These are phyloP conservation scores for Mycena maculata DNA, from an alignment of 768 basidiomycete genomes.

Conservation along the genomic window DNA sequence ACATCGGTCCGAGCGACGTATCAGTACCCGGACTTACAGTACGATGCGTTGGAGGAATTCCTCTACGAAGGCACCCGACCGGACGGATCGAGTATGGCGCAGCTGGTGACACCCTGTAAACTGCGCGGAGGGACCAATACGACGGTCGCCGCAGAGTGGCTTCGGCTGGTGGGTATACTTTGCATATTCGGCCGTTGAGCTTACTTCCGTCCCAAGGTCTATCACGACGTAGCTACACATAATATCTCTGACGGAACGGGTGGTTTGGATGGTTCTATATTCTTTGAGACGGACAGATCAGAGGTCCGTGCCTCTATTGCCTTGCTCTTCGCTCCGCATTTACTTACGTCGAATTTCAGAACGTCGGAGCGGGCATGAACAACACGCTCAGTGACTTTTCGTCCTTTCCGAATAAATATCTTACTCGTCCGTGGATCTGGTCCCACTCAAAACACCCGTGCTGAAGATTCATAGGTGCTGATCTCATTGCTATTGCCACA, in stretches of 20 bases:
- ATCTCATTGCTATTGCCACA: conserved; percentile 55
- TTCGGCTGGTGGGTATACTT: conserved; percentile 47
- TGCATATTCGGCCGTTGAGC: background rate
- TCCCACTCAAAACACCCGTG: background rate
- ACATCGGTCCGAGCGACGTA: conserved; percentile 27
- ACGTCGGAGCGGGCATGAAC: conserved; percentile 60
- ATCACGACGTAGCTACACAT: conserved; percentile 63
- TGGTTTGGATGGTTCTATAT: conserved; percentile 63
- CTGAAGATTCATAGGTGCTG: conserved; percentile 49
- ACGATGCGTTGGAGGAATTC: conserved; percentile 50
- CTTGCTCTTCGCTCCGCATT: background rate
- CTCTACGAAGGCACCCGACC: conserved; percentile 50
- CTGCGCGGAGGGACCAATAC: conserved; percentile 43
- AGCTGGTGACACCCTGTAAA: conserved; percentile 45
- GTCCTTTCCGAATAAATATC: conserved; percentile 54
- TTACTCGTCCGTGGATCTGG: conserved; percentile 51
- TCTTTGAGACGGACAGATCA: conserved; percentile 55
- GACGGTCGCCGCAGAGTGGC: conserved; percentile 54
- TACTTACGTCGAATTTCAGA: conserved; percentile 43
- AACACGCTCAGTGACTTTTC: conserved; percentile 56
- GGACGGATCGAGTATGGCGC: conserved; percentile 46
- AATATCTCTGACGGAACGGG: conserved; percentile 58
- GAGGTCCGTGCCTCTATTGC: conserved; percentile 47
- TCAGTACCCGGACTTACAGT: conserved; percentile 50
- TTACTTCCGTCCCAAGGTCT: conserved; percentile 48